Evolutionary conservation across 768 basidiomycete species (phyloP).

Genomic region (Tylopilus felleus): DNA sequence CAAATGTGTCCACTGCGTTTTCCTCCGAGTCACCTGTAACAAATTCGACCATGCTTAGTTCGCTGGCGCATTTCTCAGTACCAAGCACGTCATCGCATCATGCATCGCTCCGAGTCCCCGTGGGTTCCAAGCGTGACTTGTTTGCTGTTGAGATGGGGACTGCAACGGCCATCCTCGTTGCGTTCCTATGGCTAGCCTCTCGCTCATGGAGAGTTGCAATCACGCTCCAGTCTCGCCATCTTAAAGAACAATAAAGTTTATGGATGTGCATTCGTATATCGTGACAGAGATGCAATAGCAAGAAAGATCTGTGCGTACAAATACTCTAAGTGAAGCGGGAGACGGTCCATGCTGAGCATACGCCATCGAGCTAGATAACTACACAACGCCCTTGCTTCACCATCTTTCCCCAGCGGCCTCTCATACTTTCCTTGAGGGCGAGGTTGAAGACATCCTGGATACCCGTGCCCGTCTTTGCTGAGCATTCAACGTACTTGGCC

Average conservation of each 20-base stretch:
- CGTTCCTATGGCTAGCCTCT: slow-evolving; percentile 35
- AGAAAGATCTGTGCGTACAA: slow-evolving; percentile 31
- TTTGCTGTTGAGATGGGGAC: slow-evolving; percentile 38
- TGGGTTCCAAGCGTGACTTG: slow-evolving; percentile 33
- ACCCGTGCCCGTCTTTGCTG: slow-evolving; percentile 85
- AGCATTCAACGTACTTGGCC: slow-evolving; percentile 91
- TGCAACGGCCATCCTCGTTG: slow-evolving; percentile 24
- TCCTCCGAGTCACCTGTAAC: slow-evolving; percentile 19
- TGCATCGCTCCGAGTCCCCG: slow-evolving; percentile 27
- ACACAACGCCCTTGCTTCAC: slow-evolving; percentile 72
- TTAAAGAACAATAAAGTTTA: slow-evolving; percentile 24
- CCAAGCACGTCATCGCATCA: slow-evolving; percentile 6
- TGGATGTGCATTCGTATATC: slow-evolving; percentile 8
- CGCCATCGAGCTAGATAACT: slow-evolving; percentile 35
- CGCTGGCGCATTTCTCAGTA: slow-evolving; percentile 16
- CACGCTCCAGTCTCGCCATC: slow-evolving; percentile 15
- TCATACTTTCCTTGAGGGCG: slow-evolving; percentile 88
- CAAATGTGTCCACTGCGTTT: neutral
- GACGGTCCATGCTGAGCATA: slow-evolving; percentile 11
- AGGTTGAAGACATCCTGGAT: slow-evolving; percentile 90
- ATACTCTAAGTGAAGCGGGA: slow-evolving; percentile 19
- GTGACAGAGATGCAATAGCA: slow-evolving; percentile 21
- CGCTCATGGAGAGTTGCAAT: slow-evolving; percentile 26
- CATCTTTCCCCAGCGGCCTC: slow-evolving; percentile 70
- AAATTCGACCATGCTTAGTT: slow-evolving; percentile 23